Evolutionary conservation across 2,329 filamentous ascomycete genomes (phyloP), one percentile per base, ranked within the genome.

Genomic region (Didymellaceae sp.): DNA sequence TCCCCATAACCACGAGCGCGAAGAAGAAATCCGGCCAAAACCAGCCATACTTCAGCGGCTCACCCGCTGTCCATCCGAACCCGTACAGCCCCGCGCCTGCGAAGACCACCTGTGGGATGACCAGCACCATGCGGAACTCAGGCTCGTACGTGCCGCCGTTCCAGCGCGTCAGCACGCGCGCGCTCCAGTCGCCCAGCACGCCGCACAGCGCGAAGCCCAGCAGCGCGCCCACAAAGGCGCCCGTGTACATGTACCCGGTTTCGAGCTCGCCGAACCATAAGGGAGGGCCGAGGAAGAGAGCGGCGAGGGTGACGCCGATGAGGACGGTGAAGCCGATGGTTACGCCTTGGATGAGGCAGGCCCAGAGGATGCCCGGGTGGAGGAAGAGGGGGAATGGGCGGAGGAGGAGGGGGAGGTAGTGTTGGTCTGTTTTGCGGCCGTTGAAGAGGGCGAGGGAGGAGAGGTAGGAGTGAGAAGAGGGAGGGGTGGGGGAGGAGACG

Each of bases 321-420:
- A 97, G 90, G 13, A 97, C 90, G 1, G 92, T 96, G 92, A 93
- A 97, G 58, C 92, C 93, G 65, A 97, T 96, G 67, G 96, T 84
- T 4, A 89, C 85, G 13, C 92, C 92, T 79, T 96, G 92, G 40
- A 92, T 90, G 3, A 97, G 78, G 63, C 82, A 85, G 13, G 82
- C 81, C 91, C 91, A 96, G 31, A 95, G 73, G 61, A 97, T 90
- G 6, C 89, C 90, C 0, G 91, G 92, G 68, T 97, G 92, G 6
- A 88, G 71, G 65, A 96, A 87, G 1, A 97, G 81, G 0, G 90
- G 89, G 49, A 97, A 88, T 0, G 92, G 92, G 0, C 92, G 83
- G 11, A 87, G 70, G 11, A 86, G 73, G 22, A 88, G 77, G 57
- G 82, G 82, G 63, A 81, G 78, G 74, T 93, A 93, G 38, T 75